Evolutionary conservation across 345 rosid genomes (phyloP), one percentile per base, ranked within the genome.

Genomic region (Erodium maritimum): DNA sequence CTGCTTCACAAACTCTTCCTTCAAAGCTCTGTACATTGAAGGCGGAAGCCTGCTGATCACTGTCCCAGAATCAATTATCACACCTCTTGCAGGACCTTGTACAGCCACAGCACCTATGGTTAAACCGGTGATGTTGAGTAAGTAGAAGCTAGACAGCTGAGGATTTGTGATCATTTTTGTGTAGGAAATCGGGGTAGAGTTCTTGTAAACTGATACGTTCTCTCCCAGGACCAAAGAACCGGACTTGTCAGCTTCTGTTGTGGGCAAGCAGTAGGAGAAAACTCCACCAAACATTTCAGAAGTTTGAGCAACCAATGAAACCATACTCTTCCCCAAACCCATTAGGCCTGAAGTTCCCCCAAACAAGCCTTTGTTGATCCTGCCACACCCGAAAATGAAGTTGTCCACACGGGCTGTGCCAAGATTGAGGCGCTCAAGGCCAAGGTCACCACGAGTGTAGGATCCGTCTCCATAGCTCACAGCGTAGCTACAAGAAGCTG

Each of bases 381-480:
- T 65, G 9, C 98, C 98, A 52, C 96, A 88, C 0, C 98, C 98
- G 50, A 91, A 86, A 19, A 82, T 67, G 56, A 88, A 84, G 37
- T 64, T 74, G 7, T 65, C 67, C 61, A 81, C 67, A 2, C 70
- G 50, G 51, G 63, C 70, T 4, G 55, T 50, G 2, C 96, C 87
- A 1, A 86, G 71, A 42, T 50, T 60, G 51, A 91, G 78, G 53
- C 58, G 68, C 58, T 84, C 98, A 4, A 60, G 53, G 1, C 81
- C 95, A 17, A 88, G 75, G 19, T 88, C 84, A 0, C 98, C 96
- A 2, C 80, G 75, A 20, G 93, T 86, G 70, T 80, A 86, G 33
- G 98, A 88, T 7, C 98, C 96, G 59, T 91, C 98, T 0, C 98
- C 90, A 64, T 91, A 91, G 67, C 71, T 81, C 45, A 88, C 86